These are phyloP conservation scores for Escovopsis sp. DNA, from an alignment of 2,329 filamentous ascomycete genomes.

Conservation along the genomic window DNA sequence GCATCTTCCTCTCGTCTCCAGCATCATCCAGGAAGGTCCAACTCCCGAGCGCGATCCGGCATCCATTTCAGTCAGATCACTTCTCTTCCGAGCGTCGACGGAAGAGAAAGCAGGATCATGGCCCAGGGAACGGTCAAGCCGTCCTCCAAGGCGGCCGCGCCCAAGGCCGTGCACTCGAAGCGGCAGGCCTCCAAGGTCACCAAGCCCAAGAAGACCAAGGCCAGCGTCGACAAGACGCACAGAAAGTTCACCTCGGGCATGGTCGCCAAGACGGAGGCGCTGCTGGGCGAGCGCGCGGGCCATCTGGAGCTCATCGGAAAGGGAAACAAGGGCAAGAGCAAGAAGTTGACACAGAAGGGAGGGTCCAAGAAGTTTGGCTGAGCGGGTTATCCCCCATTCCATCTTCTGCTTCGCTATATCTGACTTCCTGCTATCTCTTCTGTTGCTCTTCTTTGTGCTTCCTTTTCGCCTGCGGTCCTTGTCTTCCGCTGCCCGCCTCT, in stretches of 20 bases:
- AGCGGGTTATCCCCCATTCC: no score
- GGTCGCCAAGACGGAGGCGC: constrained; percentile 37
- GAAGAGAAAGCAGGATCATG: constrained; percentile 21
- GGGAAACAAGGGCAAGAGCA: constrained; percentile 30
- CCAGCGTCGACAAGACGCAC: constrained; percentile 35
- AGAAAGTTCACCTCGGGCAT: constrained; percentile 40
- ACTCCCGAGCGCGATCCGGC: no score
- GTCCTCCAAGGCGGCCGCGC: constrained; percentile 22
- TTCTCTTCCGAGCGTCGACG: no score
- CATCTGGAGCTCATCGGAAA: constrained; percentile 45
- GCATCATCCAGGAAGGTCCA: no score
- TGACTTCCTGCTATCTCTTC: no score
- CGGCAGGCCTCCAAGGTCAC: constrained; percentile 28
- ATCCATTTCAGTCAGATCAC: no score
- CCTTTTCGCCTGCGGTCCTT: no score
- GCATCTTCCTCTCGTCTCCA: no score
- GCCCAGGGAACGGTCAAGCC: constrained; percentile 40
- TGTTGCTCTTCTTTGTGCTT: no score
- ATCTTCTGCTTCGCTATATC: no score
- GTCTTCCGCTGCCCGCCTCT: no score
- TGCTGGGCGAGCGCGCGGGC: constrained; percentile 43
- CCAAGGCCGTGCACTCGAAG: constrained; percentile 26
- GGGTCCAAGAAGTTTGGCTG: constrained; percentile 42
- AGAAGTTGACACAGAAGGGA: constrained; percentile 27
- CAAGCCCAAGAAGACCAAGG: constrained; percentile 33